Conservation (phyloP, 2,329 filamentous ascomycete genomes). For the Niveomyces coronatus region DNA sequence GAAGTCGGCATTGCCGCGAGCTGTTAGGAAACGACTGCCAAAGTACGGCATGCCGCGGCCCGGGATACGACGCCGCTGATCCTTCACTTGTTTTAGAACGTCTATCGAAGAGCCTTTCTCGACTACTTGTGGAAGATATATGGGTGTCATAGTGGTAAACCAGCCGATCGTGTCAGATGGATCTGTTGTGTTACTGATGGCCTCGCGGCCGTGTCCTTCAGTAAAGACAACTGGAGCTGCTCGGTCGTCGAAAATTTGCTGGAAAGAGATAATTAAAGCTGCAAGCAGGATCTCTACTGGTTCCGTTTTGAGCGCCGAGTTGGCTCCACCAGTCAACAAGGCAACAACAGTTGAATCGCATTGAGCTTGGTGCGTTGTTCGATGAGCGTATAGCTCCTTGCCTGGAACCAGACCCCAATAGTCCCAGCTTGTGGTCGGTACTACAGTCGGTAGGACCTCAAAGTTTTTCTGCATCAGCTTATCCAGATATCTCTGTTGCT, state of each 20-base stretch:
- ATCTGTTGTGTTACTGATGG: conserved; percentile 22
- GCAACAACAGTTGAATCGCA: conserved; percentile 16
- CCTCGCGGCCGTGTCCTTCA: conserved; percentile 32
- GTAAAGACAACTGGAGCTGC: conserved; percentile 26
- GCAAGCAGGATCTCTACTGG: conserved; percentile 30
- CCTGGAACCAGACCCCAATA: too few relatives aligned
- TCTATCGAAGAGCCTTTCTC: conserved; percentile 10
- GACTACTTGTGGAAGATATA: too few relatives aligned
- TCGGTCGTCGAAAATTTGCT: conserved; percentile 22
- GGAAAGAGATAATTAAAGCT: conserved; percentile 24
- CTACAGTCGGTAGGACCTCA: too few relatives aligned
- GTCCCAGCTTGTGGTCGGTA: too few relatives aligned
- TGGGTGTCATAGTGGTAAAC: conserved; percentile 33
- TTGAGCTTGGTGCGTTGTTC: background rate
- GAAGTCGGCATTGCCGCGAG: conserved; percentile 21
- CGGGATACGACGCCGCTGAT: conserved; percentile 22
- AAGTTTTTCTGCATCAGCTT: too few relatives aligned
- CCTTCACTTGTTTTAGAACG: conserved; percentile 20
- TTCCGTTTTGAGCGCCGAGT: conserved; percentile 23
- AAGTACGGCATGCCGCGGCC: conserved; percentile 29
- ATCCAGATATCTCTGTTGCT: too few relatives aligned
- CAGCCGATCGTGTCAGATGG: conserved; percentile 32
- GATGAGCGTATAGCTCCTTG: background rate
- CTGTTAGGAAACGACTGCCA: conserved; percentile 21
- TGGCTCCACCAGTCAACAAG: too few relatives aligned